Base-by-base conservation (phyloP, 768 basidiomycete species). In the Rhodotorula diobovata region DNA sequence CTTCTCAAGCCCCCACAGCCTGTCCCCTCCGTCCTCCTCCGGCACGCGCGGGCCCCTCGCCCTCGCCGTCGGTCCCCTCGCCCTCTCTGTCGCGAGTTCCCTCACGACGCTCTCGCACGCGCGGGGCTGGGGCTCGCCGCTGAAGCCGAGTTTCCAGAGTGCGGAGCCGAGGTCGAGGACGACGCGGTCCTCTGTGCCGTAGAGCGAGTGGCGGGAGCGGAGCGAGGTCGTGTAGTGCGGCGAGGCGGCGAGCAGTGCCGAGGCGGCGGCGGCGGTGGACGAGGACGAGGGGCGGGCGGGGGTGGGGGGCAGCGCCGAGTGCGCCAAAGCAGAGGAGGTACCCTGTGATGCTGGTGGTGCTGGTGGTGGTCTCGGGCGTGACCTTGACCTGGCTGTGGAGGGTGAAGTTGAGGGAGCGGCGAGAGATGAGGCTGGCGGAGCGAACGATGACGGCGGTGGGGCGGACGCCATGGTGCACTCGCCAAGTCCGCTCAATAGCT, bases 71-170 rank as follows among this genome's bases (percentile, higher is more conserved):
- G n/a, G 20, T 7, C 16, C 28, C 23, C 39, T 35, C 15, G n/a
- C 58, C 58, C 41, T 53, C 72, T 61, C 70, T 65, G 21, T 35
- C 55, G 54, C 62, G 65, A 46, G 20, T 32, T 37, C 57, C 56
- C 5, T 57, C 41, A 39, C 37, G 59, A 70, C 87, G 84, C 76
- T 85, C 86, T 79, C 95, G 90, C n/a, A 93, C 88, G 66, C 92
- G 89, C 96, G 82, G 16, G 96, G 93, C 69, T 87, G 85, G 9
- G 93, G 88, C 82, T 99, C 96, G 23, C 95, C 95, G 77, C 93
- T 94, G 83, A 97, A 98, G 4, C 96, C 96, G 20, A 94, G 91
- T 82, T 94, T 96, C 94, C 95, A 98, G 70, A 93, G 85, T 63
- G 89, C 84, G 57, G 91, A 93, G 30, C 96, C 96, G 34, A 93